Evolutionary conservation across 257 asterid genomes (phyloP), one percentile per base, ranked within the genome.

Genomic region (Oldenlandia corymbosa): DNA sequence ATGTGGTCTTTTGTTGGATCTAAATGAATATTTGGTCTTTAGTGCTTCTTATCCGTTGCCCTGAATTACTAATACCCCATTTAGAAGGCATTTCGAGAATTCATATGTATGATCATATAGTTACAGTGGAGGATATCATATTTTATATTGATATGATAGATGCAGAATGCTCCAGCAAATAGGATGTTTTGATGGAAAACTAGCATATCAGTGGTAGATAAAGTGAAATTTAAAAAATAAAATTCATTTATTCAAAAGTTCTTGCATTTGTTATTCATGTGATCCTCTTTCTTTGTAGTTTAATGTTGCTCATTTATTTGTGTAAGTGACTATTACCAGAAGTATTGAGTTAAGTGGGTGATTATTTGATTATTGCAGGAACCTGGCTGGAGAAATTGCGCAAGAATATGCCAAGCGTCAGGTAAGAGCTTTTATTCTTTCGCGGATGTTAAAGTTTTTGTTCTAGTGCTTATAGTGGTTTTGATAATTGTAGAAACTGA

Each of bases 311-410:
- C 59, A 12, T 34, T 10, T 5, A 24, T 7, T 57, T 56, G 30
- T 57, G 34, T 14, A 30, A 2, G 14, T 28, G 34, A 37, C 5
- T 16, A 46, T 64, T 58, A 27, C 0, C 46, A 2, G 10, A 55
- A 41, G n/a, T 18, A 37, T 41, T 49, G 13, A 39, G 11, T 20
- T 28, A 30, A 54, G 39, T 63, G 62, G 23, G 34, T 14, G 23
- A 55, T 34, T 17, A 32, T 60, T 56, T 66, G 45, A 60, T 64
- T 63, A 11, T 24, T 70, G 62, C 80, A 93, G 99, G 85, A 93
- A 93, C 75, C 83, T 93, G 77, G 95, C 94, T 74, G 96, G 97
- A 59, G 96, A 90, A 81, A 87, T 93, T 73, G 39, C 97, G 10
- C 90, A 81, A 66, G 96, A 93, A 74, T 87, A 80, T 74, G 76